phyloP scores from a whole-genome alignment of 768 basidiomycete species.

The Lactarius sp. region DNA sequence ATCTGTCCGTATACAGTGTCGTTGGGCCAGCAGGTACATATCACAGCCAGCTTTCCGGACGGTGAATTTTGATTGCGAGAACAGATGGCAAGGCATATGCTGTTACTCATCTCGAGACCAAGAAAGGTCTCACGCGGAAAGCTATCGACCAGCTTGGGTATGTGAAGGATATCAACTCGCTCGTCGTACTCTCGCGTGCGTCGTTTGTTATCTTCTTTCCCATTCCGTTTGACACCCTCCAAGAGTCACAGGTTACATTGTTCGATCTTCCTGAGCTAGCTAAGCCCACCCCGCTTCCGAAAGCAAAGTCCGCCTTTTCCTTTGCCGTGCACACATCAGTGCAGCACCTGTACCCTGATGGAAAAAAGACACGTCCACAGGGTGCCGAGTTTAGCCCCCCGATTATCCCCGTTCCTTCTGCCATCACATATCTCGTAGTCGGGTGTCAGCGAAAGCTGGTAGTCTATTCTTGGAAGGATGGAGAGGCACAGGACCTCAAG shows the following conservation, averaged over 20 bases:
- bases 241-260: constrained; percentile 71
- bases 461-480: constrained; percentile 82
- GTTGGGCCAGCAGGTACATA: constrained; percentile 38
- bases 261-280: constrained; percentile 70
- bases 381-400: constrained; percentile 28
- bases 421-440: constrained; percentile 73
- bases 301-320: constrained; percentile 77
- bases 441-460: constrained; percentile 85
- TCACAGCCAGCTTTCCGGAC: background rate
- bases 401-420: constrained; percentile 49
- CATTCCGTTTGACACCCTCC: background rate
- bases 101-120: constrained; percentile 53
- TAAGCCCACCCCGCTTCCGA: constrained; percentile 64
- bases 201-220: background rate
- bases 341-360: constrained; percentile 37
- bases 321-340: constrained; percentile 71
- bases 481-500: constrained; percentile 67
- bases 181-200: constrained; percentile 81
- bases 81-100: constrained; percentile 33
- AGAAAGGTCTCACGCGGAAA: constrained; percentile 57
- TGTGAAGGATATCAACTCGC: constrained; percentile 78
- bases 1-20: constrained; percentile 47
- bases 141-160: constrained; percentile 87
- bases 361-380: constrained; percentile 23
- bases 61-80: background rate